phyloP scores from a whole-genome alignment of 2,329 filamentous ascomycete genomes.

The Xylaria digitata region DNA sequence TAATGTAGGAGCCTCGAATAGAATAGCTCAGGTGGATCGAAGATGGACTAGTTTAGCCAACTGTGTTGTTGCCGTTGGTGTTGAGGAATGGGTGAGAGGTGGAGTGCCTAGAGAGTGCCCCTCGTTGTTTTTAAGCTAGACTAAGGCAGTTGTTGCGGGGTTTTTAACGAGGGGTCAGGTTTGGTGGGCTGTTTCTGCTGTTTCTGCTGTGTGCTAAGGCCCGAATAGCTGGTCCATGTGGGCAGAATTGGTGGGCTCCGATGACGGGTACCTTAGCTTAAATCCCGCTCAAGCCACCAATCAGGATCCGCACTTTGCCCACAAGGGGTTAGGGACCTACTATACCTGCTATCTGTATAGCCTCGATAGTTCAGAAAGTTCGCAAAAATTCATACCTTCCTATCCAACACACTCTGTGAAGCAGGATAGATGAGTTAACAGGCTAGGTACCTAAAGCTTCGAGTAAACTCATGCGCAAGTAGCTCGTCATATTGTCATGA shows the following conservation, averaged over 20 bases:
- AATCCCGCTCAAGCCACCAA: conserved; percentile 36
- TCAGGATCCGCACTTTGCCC: conserved; percentile 17
- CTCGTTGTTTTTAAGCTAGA: conserved; percentile 35
- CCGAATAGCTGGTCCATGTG: conserved; percentile 5
- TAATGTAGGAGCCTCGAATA: conserved; percentile 9
- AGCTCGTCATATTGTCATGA: conserved; percentile 11
- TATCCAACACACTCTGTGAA: neutral
- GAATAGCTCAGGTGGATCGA: conserved; percentile 37
- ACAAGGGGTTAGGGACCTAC: conserved; percentile 18
- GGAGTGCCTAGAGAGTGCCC: conserved; percentile 37
- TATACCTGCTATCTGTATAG: neutral
- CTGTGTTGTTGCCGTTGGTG: conserved; percentile 24
- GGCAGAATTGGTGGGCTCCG: conserved; percentile 16
- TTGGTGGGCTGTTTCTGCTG: conserved; percentile 15
- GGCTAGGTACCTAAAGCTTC: neutral
- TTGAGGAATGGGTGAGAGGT: conserved; percentile 29
- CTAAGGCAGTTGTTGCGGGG: conserved; percentile 31
- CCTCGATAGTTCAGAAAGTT: too few species aligned
- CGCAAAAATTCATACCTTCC: too few species aligned
- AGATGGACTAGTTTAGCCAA: conserved; percentile 29
- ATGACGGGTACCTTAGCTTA: conserved; percentile 26
- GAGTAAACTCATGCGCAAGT: neutral
- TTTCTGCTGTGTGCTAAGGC: neutral
- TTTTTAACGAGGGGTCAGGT: conserved; percentile 27
- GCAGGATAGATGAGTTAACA: neutral